Base-by-base conservation (phyloP, 1,139 yeast genomes). In the Geotrichum cucujoidarum region DNA sequence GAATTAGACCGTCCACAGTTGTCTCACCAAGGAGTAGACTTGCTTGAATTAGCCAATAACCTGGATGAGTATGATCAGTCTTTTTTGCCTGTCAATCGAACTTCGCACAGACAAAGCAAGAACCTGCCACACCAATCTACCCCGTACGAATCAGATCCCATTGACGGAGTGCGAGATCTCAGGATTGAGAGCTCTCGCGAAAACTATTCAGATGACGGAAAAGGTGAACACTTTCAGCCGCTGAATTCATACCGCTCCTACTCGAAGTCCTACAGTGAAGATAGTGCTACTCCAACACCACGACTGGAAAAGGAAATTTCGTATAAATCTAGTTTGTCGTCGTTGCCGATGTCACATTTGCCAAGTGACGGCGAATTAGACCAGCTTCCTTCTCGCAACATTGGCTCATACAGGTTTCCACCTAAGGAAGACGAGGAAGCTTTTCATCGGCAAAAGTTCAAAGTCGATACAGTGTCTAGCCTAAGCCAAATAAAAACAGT, bases 401-500 rank as follows among this genome's bases (percentile, higher is more conserved):
- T 22, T 30, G n/a, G 30, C 13, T 39, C 43, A 8, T 40, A 18
- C 14, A 11, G 20, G 14, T 40, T 40, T 31, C 43, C 43, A 2
- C 32, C 43, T n/a, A 21, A 24, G 21, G 31, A 20, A 7, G 20
- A 20, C 6, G 22, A 22, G 16, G n/a, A 8, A 17, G 5, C 14
- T 3, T 13, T 8, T 22, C 24, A 18, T 8, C 40, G 31, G 20
- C 34, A 33, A 14, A 16, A 14, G 16, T 24, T 3, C 33, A 6
- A 13, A 21, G n/a, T 40, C 14, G 37, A 40, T n/a, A 30, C 43
- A 2, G 46, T 43, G n/a, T 43, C 46, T 4, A 43, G 46, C 22
- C 20, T 43, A 32, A 43, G 46, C 37, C 46, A 43, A 18, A 43
- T 43, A 13, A 43, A 36, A 31, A 43, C 46, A 2, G 41, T 43